Percentiles rank a stretch among this genome's conserved stretches.
These are phyloP conservation scores for Talaromyces sp. DNA, from an alignment of 2,329 filamentous ascomycete species.

Conservation along the genomic window DNA sequence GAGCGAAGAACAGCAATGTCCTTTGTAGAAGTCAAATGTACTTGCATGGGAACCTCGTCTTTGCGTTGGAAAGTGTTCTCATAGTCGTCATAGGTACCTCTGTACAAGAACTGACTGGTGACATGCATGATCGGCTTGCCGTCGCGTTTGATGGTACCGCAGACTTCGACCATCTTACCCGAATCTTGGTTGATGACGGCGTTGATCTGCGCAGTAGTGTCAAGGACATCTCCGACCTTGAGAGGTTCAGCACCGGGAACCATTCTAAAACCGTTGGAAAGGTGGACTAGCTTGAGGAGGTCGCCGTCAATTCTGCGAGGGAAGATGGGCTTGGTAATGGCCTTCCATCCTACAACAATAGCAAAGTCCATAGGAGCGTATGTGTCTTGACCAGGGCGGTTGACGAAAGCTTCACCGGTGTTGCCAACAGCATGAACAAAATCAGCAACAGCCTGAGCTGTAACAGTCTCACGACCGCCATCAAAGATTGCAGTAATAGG, in stretches of 20 bases:
- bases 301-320: slow-evolving; percentile 94
- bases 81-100: slow-evolving; percentile 85
- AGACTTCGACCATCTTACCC: slow-evolving; percentile 99
- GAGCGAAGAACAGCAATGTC: slow-evolving; percentile 91
- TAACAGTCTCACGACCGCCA: slow-evolving; percentile 82
- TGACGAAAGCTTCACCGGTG: slow-evolving; percentile 94
- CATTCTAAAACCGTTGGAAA: slow-evolving; percentile 98
- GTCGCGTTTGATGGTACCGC: slow-evolving; percentile 85
- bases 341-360: slow-evolving; percentile 98
- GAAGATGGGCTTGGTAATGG: slow-evolving; percentile 99
- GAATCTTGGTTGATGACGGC: slow-evolving; percentile 97
- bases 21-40: slow-evolving; percentile 81
- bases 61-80: slow-evolving; percentile 99
- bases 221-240: slow-evolving; percentile 90
- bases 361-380: slow-evolving; percentile 98
- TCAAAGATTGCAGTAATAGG: slow-evolving; percentile 84
- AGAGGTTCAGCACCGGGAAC: slow-evolving; percentile 89
- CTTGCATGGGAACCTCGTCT: slow-evolving; percentile 89
- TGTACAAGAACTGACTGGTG: slow-evolving; percentile 96
- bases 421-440: slow-evolving; percentile 99
- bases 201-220: slow-evolving; percentile 93
- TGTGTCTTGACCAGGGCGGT: slow-evolving; percentile 88
- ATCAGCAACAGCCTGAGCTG: slow-evolving; percentile 89
- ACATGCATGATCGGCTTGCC: slow-evolving; percentile 93
- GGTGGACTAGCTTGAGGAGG: slow-evolving; percentile 88